phyloP scores from a whole-genome alignment of 2,329 filamentous ascomycete genomes.

The Alternaria sp. region DNA sequence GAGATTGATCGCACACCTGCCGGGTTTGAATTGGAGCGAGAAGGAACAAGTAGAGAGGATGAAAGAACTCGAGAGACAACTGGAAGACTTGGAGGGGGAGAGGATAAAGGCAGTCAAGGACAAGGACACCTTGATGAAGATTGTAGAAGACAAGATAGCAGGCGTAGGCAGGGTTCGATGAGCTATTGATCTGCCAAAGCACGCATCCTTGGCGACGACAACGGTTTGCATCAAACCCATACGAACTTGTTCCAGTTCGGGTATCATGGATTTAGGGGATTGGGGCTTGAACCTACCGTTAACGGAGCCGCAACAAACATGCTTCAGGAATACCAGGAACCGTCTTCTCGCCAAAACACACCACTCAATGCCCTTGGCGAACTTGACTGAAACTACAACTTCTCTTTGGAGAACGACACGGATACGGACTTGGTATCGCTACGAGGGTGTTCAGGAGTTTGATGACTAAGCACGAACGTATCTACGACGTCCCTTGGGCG shows the following conservation, averaged over 20 bases:
- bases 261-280: no score
- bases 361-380: no score
- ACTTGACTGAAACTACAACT: no score
- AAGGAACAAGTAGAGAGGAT: conserved; percentile 73
- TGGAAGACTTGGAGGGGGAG: conserved; percentile 55
- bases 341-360: no score
- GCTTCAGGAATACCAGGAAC: no score
- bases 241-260: no score
- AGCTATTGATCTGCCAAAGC: background rate
- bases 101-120: conserved; percentile 52
- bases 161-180: conserved; percentile 32
- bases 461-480: accelerated
- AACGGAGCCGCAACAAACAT: no score
- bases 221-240: background rate
- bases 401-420: no score
- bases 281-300: no score
- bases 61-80: conserved; percentile 53
- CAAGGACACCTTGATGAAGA: conserved; percentile 52
- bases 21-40: conserved; percentile 80
- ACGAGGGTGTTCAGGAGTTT: no score
- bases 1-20: conserved; percentile 75
- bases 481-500: accelerated
- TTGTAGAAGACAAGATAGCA: conserved; percentile 59
- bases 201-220: background rate
- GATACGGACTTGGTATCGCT: no score